Base-by-base conservation (phyloP, 352 stramenopile species). In the Lagenidium giganteum region DNA sequence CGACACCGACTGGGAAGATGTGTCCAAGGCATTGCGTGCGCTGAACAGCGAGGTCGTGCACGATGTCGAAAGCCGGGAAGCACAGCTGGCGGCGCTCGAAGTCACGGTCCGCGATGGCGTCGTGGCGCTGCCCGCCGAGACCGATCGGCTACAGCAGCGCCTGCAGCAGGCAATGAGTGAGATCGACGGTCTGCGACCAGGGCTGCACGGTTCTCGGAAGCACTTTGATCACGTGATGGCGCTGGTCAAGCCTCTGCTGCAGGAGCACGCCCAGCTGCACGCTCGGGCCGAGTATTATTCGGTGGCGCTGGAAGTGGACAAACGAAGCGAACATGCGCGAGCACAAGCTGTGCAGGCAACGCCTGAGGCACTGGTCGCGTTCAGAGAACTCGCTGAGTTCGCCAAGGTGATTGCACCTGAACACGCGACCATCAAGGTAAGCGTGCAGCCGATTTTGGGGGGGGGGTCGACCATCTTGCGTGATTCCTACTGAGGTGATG, bases 231-330 rank as follows among this genome's bases (percentile, higher is more conserved):
- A 53, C 11, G 48, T 88, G 16, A 50, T 67, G 41, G 67, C 45
- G 39, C 51, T 81, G 25, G 40, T 82, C 4, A 54, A 44, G 3
- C 70, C 72, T 1, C 28, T 52, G 6, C 53, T 62, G 23, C 21
- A 38, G 6, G 65, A 51, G 6, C 51, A 86, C 11, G 46, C 64
- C 38, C 43, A 20, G 8, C 60, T 88, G 0, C 51, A 71, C 13
- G 62, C 49, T 16, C 63, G 70, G 24, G 61, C 70, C 4, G 57
- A 42, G 16, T 84, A 84, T 46, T 54, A 82, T 8, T 38, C 63
- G 40, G 61, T 50, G 0, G 72, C 66, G 4, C 30, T 88, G 1
- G 54, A 86, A 45, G 64, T 82, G 18, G 72, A 88, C 47, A 57
- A 43, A n/a, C 55, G 62, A 24, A 85, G 72, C 23, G 53, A 79